Evolutionary conservation across 1,139 yeast species (phyloP), one percentile per base, ranked within the genome.

Genomic region (Kazachstania sp.): DNA sequence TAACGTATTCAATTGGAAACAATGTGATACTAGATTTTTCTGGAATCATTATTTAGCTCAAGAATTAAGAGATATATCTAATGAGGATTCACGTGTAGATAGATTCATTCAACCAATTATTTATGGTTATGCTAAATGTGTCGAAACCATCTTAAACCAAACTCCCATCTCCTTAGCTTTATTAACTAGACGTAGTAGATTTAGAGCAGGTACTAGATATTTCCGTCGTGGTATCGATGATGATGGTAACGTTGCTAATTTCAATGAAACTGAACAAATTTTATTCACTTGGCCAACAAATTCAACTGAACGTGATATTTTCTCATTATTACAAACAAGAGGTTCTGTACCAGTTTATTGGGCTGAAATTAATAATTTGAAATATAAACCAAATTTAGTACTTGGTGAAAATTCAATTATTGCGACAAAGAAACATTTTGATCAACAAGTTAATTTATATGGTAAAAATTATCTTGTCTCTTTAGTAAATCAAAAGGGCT

Each of bases 271-370:
- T 2, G 98, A 94, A 67, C 98, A 94, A 67, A 64, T 92, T 30
- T 69, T 90, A 52, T 67, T 81, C 29, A 71, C 81, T 16, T 64
- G 68, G 34, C 63, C 66, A 9, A 54, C 55, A 8, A 58, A 59
- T 12, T 56, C 60, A 18, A 32, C 30, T 3, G 70, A 70, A 44
- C 63, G 71, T 20, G 75, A 73, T 46, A 54, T 81, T 29, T 82
- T 72, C 63, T 78, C 94, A 30, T 85, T 82, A 59, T 70, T 92
- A 49, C 98, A 94, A 66, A 90, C 94, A 3, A 78, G 98, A 70
- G 98, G 98, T 30, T 86, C 95, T 2, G 97, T 92, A 26, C 99
- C 99, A 8, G 92, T 86, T n/a, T 84, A 72, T 63, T 92, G 98
- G 98, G 86, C 92, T 8, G 98, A 92, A 66, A 77, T 92, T 63